These are phyloP conservation scores for Entomortierella beljakovae DNA, from an alignment of 192 early-diverging fungal species.

Conservation along the genomic window DNA sequence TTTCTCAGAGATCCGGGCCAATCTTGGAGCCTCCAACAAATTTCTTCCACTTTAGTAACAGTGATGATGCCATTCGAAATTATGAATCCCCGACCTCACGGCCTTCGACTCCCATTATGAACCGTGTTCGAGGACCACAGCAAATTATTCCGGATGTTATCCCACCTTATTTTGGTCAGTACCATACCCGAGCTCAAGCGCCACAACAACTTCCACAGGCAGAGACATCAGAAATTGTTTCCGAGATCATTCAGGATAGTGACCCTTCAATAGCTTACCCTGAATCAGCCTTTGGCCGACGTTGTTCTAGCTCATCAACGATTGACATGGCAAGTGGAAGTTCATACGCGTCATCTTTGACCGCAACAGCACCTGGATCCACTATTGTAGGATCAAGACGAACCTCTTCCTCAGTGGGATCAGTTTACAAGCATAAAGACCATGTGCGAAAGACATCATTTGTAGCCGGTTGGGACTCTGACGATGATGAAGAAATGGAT, in stretches of 20 bases:
- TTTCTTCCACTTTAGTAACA: too few species aligned
- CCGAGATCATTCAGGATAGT: not conserved
- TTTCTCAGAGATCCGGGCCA: too few species aligned
- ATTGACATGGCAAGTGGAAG: not conserved
- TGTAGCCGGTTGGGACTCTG: slow-evolving; percentile 43
- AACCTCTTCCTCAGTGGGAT: slow-evolving; percentile 7
- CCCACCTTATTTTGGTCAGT: too few species aligned
- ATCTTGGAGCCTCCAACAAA: too few species aligned
- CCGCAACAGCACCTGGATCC: not conserved
- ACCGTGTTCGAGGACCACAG: not conserved
- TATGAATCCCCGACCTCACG: too few species aligned
- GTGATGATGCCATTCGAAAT: too few species aligned
- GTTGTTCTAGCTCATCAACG: not conserved
- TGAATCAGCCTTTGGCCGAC: not conserved
- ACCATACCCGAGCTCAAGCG: not conserved
- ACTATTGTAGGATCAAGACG: not conserved
- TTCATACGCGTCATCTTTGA: not conserved
- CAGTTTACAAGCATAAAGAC: slow-evolving; percentile 10
- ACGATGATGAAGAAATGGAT: slow-evolving; percentile 38
- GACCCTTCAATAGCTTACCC: not conserved
- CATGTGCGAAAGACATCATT: slow-evolving; percentile 10
- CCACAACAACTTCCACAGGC: not conserved
- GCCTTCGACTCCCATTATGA: too few species aligned
- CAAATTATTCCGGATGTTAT: not conserved
- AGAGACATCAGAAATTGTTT: not conserved